These are phyloP conservation scores for Kwoniella shivajii DNA, from an alignment of 1,284 basidiomycete species.

Conservation along the genomic window DNA sequence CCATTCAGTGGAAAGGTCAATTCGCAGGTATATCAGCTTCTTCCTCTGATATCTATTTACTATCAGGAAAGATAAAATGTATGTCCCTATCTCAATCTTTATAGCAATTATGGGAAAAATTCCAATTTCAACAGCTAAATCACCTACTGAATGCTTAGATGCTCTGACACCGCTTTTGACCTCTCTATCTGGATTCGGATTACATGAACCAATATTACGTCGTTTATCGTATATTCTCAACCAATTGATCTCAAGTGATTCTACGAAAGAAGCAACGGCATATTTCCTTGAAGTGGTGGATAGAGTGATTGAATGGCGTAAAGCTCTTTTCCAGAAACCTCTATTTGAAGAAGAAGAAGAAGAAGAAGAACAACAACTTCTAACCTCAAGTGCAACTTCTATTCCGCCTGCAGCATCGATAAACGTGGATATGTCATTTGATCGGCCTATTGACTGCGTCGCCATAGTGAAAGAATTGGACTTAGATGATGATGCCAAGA, in stretches of 20 bases:
- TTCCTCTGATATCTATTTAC: slow-evolving; percentile 30
- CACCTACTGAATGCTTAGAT: slow-evolving; percentile 18
- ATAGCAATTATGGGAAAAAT: background rate
- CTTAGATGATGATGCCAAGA: slow-evolving; percentile 3
- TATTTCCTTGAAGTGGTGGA: slow-evolving; percentile 4
- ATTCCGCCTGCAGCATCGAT: background rate
- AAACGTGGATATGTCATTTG: slow-evolving; percentile 2
- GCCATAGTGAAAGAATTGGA: background rate
- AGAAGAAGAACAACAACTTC: background rate
- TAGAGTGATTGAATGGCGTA: slow-evolving; percentile 4
- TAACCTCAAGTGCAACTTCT: background rate
- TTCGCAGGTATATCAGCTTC: slow-evolving; percentile 31
- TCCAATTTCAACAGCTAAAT: no score
- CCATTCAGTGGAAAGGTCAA: slow-evolving; percentile 33
- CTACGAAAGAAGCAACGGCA: background rate
- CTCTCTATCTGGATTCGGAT: slow-evolving; percentile 16
- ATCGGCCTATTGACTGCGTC: background rate
- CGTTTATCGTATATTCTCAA: slow-evolving; percentile 4
- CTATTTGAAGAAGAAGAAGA: background rate
- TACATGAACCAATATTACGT: slow-evolving; percentile 20
- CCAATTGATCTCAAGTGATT: background rate
- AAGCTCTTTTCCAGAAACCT: background rate
- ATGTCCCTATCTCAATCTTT: background rate
- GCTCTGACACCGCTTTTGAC: slow-evolving; percentile 21
- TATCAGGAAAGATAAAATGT: slow-evolving; percentile 23